Evolutionary conservation across 768 basidiomycete species (phyloP), one percentile per base, ranked within the genome.

Genomic region (Lactarius akahatsu): DNA sequence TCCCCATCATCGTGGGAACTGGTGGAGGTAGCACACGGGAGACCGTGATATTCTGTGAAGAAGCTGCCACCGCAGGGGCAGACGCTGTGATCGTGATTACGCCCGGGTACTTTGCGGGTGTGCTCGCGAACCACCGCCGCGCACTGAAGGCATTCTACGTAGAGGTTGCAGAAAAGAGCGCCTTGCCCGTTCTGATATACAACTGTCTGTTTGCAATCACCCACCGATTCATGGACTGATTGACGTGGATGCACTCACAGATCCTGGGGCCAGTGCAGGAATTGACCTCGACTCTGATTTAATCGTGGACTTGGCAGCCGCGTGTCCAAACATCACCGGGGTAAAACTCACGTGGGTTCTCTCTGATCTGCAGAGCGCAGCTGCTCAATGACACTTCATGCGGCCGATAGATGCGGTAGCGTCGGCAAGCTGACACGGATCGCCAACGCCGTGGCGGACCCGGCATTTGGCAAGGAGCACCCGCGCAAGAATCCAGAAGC

Each of bases 341-440:
- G 88, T 95, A 69, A 98, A 98, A 77, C 84, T 96, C 66, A 96
- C 94, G 86, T 91, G 77, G 54, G 89, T 82, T 40, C 8, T 23
- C 43, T 13, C 55, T 59, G 52, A 26, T 23, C 28, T 16, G 28
- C 7, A 57, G 32, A 34, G 16, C 28, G 47, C 56, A 52, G 10
- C 28, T 40, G 32, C 57, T 74, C 55, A 64, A 52, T 15, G 23
- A 59, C 63, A 56, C 52, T 6, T 52, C 38, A 52, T 43, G 30
- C 20, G 47, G 7, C 16, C 15, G 30, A 66, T 71, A 93, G 91
- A 52, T 96, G 95, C 72, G 94, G 91, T 34, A 92, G 91, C 72
- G 92, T 97, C 68, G 95, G 94, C 58, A 96, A 96, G 77, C 82
- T 96, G 71, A 91, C 92, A 34, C 84, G 94, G 71, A 90, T 96